Evolutionary conservation across 2,329 filamentous ascomycete genomes (phyloP).

Genomic region (Botryotinia convoluta): DNA sequence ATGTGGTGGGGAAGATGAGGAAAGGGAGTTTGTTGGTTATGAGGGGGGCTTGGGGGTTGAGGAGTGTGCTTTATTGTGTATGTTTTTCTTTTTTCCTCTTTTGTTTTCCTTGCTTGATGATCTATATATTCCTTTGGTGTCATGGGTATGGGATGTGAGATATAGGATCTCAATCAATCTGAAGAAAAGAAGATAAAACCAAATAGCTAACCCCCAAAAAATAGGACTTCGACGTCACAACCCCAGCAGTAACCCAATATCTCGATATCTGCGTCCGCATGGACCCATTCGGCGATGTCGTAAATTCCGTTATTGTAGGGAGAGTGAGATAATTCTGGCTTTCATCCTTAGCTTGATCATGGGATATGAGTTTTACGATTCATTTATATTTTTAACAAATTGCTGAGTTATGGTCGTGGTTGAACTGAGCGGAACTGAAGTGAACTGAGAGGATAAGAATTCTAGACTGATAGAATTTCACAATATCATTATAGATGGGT

Average conservation of each 20-base stretch:
- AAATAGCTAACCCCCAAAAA: background rate
- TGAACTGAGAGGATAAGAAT: background rate
- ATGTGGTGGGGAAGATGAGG: slow-evolving; percentile 42
- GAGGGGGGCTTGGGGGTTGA: slow-evolving; percentile 46
- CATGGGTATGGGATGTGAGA: background rate
- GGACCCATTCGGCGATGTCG: slow-evolving; percentile 49
- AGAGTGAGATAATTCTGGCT: slow-evolving; percentile 24
- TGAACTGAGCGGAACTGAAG: background rate
- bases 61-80: slow-evolving; percentile 49
- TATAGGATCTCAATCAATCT: background rate
- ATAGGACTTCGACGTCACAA: slow-evolving; percentile 43
- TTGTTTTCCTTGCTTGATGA: background rate
- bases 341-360: background rate
- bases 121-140: background rate
- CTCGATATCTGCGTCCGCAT: slow-evolving; percentile 45
- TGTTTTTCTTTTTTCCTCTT: slow-evolving; percentile 21
- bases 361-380: background rate
- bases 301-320: slow-evolving; percentile 49
- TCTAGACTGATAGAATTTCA: background rate
- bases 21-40: slow-evolving; percentile 46
- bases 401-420: background rate
- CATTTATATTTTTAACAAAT: background rate
- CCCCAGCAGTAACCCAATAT: slow-evolving; percentile 36
- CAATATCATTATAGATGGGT: background rate
- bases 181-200: background rate